Evolutionary conservation across 106 monocot genomes (phyloP).

Genomic region (Dioscorea alata): DNA sequence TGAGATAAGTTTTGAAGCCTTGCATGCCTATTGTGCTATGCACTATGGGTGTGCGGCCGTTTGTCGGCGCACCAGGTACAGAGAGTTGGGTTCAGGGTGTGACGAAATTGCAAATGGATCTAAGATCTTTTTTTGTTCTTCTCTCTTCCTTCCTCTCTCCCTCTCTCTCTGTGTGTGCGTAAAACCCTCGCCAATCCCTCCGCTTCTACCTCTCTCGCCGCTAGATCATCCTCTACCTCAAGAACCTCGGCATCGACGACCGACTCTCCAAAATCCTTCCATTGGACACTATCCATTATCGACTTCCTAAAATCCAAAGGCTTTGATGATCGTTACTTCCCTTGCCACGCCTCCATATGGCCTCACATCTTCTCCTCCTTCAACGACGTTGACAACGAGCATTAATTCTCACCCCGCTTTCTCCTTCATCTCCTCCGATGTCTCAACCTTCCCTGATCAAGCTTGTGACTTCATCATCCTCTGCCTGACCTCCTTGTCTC

Average conservation of each 20-base stretch:
- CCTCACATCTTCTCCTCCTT: constrained; percentile 33
- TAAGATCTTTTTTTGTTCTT: too few relatives aligned
- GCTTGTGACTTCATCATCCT: constrained; percentile 26
- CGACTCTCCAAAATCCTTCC: constrained; percentile 7
- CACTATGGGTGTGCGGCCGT: too few relatives aligned
- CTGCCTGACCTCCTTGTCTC: constrained; percentile 21
- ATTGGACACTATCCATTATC: constrained; percentile 13
- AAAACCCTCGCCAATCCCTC: constrained; percentile 17
- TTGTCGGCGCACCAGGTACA: too few relatives aligned
- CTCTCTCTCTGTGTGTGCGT: too few relatives aligned
- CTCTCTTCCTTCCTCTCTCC: too few relatives aligned
- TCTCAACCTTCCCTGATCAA: constrained; percentile 14
- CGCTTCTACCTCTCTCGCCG: constrained; percentile 19
- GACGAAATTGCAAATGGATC: too few relatives aligned
- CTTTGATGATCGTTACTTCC: constrained; percentile 25
- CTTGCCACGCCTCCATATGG: constrained; percentile 27
- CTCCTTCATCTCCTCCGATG: constrained; percentile 26
- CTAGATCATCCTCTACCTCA: constrained; percentile 20
- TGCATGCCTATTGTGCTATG: too few relatives aligned
- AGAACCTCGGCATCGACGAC: constrained; percentile 20
- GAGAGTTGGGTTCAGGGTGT: too few relatives aligned
- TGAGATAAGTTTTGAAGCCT: too few relatives aligned
- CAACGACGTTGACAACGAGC: not conserved
- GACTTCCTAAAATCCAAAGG: constrained; percentile 32
- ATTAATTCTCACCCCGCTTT: constrained; percentile 29